phyloP scores from a whole-genome alignment of 2,329 filamentous ascomycete genomes.

The Erysiphe pulchra region DNA sequence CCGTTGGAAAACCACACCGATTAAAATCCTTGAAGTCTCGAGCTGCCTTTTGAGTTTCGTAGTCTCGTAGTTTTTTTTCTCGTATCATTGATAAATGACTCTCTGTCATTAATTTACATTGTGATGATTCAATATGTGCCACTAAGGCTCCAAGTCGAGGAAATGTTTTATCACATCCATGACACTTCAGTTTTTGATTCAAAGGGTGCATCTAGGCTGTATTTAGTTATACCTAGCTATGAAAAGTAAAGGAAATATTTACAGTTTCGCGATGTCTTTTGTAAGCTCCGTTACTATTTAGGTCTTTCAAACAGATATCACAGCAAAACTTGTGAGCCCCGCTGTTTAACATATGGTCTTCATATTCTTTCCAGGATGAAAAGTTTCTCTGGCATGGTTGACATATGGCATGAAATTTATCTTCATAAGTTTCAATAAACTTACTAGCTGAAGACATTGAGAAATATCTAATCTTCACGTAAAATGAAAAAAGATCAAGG shows the following conservation, averaged over 20 bases:
- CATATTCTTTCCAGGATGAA: background rate
- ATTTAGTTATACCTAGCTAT: background rate
- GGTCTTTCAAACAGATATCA: conserved; percentile 1
- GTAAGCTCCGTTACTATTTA: background rate
- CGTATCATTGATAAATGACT: conserved; percentile 1
- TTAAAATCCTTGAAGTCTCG: conserved; percentile 1
- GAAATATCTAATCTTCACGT: no score
- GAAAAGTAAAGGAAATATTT: background rate
- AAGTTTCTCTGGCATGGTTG: no score
- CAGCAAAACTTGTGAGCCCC: background rate
- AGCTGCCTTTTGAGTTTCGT: conserved; percentile 1
- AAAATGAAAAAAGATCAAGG: no score
- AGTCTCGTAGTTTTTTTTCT: conserved; percentile 1
- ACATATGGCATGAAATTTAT: no score
- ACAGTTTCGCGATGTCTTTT: conserved; percentile 1
- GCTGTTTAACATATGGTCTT: background rate
- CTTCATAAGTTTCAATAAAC: no score
- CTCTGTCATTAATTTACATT: conserved; percentile 3
- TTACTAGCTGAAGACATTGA: no score
- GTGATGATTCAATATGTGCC: conserved; percentile 5
- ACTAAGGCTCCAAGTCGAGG: conserved; percentile 6
- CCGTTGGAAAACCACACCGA: background rate
- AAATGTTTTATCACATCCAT: conserved; percentile 4
- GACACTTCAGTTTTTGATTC: conserved; percentile 6
- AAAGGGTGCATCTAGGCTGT: background rate